Conservation (phyloP, 1,139 yeast species). For the Sugiyamaella grinbergsii region DNA sequence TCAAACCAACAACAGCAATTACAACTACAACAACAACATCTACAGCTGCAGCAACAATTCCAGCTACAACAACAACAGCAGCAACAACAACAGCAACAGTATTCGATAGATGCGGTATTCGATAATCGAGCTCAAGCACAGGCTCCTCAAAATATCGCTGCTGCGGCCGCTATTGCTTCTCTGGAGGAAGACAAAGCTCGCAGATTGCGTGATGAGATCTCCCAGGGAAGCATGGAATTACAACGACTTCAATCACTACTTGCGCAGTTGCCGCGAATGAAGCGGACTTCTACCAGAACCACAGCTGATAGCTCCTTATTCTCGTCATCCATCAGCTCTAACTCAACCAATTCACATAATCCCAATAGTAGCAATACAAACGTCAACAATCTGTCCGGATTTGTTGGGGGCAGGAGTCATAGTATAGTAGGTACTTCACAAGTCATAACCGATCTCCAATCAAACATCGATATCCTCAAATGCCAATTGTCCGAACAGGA, state of each 20-base stretch:
- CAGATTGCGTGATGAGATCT: conserved; percentile 33
- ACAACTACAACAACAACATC: background rate
- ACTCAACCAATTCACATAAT: conserved; percentile 4
- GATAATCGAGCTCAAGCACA: conserved; percentile 3
- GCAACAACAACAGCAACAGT: background rate
- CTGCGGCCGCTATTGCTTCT: conserved; percentile 12
- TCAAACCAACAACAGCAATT: background rate
- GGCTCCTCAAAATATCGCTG: conserved; percentile 2
- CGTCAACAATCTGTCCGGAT: conserved; percentile 1
- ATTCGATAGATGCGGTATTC: conserved; percentile 10
- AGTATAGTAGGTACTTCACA: conserved; percentile 26
- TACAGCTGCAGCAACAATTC: background rate
- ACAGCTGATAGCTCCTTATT: conserved; percentile 19
- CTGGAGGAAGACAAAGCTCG: conserved; percentile 31
- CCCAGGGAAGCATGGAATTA: conserved; percentile 30
- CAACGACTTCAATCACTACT: conserved; percentile 32
- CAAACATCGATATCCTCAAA: conserved; percentile 33
- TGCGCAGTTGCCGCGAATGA: conserved; percentile 28
- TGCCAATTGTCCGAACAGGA: conserved; percentile 35
- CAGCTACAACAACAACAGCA: background rate
- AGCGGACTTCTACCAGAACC: conserved; percentile 19
- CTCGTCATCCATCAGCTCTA: conserved; percentile 10
- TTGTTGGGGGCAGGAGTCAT: conserved; percentile 7
- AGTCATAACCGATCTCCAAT: conserved; percentile 37
- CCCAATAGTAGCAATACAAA: background rate